Conservation (phyloP, 495 filamentous ascomycete species). For the Lichenothelia convexa region DNA sequence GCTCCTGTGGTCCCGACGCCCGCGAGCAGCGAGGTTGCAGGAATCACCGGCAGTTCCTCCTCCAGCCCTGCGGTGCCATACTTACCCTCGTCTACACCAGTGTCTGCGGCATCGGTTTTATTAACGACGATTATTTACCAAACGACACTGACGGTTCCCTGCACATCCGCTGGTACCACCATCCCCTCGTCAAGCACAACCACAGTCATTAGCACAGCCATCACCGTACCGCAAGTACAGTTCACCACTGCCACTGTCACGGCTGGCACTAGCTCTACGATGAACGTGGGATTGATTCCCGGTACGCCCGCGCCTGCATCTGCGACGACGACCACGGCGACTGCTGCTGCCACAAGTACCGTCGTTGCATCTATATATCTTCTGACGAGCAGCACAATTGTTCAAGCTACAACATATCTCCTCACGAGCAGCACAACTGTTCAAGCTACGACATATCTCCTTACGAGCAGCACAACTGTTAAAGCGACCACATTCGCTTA, state of each 20-base stretch:
- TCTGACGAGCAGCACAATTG: too few species aligned
- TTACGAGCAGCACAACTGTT: too few species aligned
- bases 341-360: background rate
- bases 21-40: background rate
- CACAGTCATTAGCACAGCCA: slow-evolving; percentile 33
- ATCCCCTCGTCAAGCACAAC: slow-evolving; percentile 37
- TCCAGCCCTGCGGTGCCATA: background rate
- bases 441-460: too few species aligned
- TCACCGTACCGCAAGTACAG: slow-evolving; percentile 56
- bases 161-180: slow-evolving; percentile 22
- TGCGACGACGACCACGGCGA: slow-evolving; percentile 13
- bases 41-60: background rate
- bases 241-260: slow-evolving; percentile 39
- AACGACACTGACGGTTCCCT: slow-evolving; percentile 26
- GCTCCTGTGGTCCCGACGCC: background rate
- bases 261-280: slow-evolving; percentile 16
- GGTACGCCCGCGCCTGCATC: slow-evolving; percentile 25
- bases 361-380: background rate
- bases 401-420: too few species aligned
- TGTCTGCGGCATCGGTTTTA: slow-evolving; percentile 20
- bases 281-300: slow-evolving; percentile 31
- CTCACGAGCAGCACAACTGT: too few species aligned
- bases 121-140: slow-evolving; percentile 37
- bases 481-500: too few species aligned
- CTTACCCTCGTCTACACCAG: slow-evolving; percentile 4